Base-by-base conservation (phyloP, 768 basidiomycete species). In the Tylopilus plumbeoviolaceoides region DNA sequence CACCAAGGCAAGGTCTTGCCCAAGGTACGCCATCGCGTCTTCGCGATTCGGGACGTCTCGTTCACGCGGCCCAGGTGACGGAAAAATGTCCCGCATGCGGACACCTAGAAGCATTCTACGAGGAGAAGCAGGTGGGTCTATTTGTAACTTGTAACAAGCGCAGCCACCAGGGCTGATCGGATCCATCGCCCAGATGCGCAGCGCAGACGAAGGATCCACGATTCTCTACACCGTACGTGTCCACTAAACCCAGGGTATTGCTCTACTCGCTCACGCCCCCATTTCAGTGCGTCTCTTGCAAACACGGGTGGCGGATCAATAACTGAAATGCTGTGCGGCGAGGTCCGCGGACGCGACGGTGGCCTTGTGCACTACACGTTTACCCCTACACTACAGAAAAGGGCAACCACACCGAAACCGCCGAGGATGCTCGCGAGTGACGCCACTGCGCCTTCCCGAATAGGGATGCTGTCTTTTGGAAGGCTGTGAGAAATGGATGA, bases 171-270 rank as follows among this genome's bases (percentile, higher is more conserved):
- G 5, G 10, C 28, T 30, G 28, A 30, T 30, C 30, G 47, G 21
- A 51, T 44, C 33, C 25, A 30, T 48, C 47, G 28, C 42, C 38
- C 66, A 91, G 89, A 74, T 90, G 67, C 83, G 93, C 46, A 90
- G 91, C 59, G 94, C 91, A 36, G 94, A 95, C 70, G 94, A 95
- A 76, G 94, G 94, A 4, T 90, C 91, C 30, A 97, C 93, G 12
- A 85, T 95, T 62, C 85, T 95, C 68, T 97, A 95, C 70, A 91
- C 86, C n/a, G 93, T 93, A 66, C 55, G 88, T 76, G 30, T 56
- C 45, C 15, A n/a, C 31, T 14, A 5, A 36, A 38, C 41, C 14
- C 51, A n/a, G 23, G 44, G 40, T 28, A 45, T 46, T 6, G 27
- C 17, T 30, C 36, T 25, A 0, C 53, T 23, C 7, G 38, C 47